phyloP scores from a whole-genome alignment of 768 basidiomycete species.

The Antrodiella citrinella region DNA sequence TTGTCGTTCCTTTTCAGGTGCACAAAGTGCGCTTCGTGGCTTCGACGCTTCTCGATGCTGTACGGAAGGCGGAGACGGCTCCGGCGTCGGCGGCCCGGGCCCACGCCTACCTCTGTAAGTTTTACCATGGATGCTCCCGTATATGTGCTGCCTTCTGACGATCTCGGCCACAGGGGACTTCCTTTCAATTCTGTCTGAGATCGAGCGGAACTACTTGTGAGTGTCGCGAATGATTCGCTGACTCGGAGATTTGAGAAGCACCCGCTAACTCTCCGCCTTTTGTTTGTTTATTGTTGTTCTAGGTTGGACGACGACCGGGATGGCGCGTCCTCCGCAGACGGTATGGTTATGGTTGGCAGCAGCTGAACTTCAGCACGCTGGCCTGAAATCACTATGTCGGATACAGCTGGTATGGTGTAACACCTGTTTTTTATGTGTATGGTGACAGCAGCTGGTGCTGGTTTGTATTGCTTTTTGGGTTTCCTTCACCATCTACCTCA shows the following conservation, averaged over 20 bases:
- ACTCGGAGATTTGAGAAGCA: conserved; percentile 4
- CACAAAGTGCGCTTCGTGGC: conserved; percentile 93
- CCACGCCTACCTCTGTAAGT: conserved; percentile 72
- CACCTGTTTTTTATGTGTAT: too few species aligned
- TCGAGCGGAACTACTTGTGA: conserved; percentile 84
- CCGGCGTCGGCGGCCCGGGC: conserved; percentile 78
- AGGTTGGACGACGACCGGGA: conserved; percentile 69
- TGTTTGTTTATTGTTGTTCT: not conserved
- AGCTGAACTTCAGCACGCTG: too few species aligned
- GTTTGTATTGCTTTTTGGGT: too few species aligned
- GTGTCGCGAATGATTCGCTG: conserved; percentile 23
- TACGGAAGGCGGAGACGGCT: conserved; percentile 72
- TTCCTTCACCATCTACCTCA: too few species aligned
- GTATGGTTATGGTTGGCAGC: conserved; percentile 30
- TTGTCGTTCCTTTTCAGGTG: conserved; percentile 38
- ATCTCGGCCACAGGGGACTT: conserved; percentile 68
- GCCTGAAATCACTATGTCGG: too few species aligned
- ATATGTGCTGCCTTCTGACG: conserved; percentile 3
- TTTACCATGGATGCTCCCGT: not conserved
- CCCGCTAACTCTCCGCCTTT: not conserved
- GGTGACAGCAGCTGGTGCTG: too few species aligned
- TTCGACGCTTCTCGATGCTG: conserved; percentile 79
- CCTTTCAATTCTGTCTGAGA: conserved; percentile 83
- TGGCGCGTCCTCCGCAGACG: conserved; percentile 49
- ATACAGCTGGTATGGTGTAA: too few species aligned